phyloP scores from a whole-genome alignment of 257 asterid genomes.

The Solanum acaule region DNA sequence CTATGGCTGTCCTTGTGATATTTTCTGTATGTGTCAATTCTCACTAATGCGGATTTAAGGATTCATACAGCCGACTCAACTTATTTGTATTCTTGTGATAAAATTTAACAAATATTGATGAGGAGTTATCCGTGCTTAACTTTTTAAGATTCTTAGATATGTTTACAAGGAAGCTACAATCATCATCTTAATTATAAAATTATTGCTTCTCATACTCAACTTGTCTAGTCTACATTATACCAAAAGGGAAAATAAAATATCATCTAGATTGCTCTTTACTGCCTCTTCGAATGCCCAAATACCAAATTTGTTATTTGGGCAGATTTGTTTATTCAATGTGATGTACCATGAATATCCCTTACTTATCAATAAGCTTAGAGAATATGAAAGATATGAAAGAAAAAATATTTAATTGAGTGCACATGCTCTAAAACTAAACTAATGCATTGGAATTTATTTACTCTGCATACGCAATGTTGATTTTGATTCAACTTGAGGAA shows the following conservation, averaged over 20 bases:
- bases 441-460: neutral
- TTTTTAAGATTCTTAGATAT: neutral
- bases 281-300: neutral
- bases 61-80: neutral
- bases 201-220: neutral
- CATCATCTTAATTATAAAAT: neutral
- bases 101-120: neutral
- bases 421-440: neutral
- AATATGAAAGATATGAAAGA: neutral
- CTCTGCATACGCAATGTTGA: neutral
- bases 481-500: neutral
- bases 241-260: neutral
- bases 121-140: neutral
- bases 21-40: neutral
- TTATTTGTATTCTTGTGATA: neutral
- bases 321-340: neutral
- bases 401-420: neutral
- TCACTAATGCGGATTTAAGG: neutral
- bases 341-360: neutral
- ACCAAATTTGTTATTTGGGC: neutral
- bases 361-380: neutral
- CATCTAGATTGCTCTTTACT: neutral
- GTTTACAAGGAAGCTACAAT: neutral
- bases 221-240: neutral
- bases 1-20: neutral